Evolutionary conservation across 2,329 filamentous ascomycete genomes (phyloP).

Genomic region (Penicillium sp.): DNA sequence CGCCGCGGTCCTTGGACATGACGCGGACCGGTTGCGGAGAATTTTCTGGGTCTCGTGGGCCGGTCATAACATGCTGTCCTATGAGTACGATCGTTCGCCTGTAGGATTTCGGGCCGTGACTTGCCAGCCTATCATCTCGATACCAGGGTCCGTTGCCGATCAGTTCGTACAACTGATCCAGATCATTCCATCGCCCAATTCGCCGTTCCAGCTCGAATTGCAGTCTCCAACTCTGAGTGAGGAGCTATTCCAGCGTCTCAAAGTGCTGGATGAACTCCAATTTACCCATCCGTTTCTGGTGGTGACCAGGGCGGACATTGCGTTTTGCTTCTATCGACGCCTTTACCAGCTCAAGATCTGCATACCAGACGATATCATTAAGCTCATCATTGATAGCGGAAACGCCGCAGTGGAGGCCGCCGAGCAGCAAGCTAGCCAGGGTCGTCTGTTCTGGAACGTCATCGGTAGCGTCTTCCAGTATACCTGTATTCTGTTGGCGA

Average conservation of each 20-base stretch:
- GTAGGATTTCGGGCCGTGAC: slow-evolving; percentile 27
- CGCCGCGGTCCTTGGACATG: slow-evolving; percentile 26
- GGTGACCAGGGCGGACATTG: slow-evolving; percentile 31
- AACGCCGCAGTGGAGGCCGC: slow-evolving; percentile 25
- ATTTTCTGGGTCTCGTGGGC: slow-evolving; percentile 38
- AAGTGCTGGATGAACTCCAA: slow-evolving; percentile 14
- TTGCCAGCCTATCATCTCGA: slow-evolving; percentile 21
- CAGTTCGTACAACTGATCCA: slow-evolving; percentile 30
- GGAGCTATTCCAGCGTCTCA: slow-evolving; percentile 28
- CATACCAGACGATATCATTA: slow-evolving; percentile 23
- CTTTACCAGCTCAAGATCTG: slow-evolving; percentile 28
- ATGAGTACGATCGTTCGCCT: slow-evolving; percentile 33
- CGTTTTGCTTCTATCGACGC: slow-evolving; percentile 34
- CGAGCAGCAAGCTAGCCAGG: slow-evolving; percentile 22
- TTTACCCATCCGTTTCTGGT: slow-evolving; percentile 29
- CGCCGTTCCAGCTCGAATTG: slow-evolving; percentile 21
- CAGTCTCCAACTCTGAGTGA: slow-evolving; percentile 16
- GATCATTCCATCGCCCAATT: slow-evolving; percentile 29
- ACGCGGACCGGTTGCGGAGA: slow-evolving; percentile 30
- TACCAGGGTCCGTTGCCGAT: slow-evolving; percentile 24
- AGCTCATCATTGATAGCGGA: slow-evolving; percentile 25
- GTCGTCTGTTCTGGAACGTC: slow-evolving; percentile 31
- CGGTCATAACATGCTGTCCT: slow-evolving; percentile 32
- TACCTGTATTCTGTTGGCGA: slow-evolving; percentile 29
- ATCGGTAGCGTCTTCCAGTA: slow-evolving; percentile 36